phyloP scores from a whole-genome alignment of 176 grass and related monocot genomes.

The Rhynchospora tenuis region DNA sequence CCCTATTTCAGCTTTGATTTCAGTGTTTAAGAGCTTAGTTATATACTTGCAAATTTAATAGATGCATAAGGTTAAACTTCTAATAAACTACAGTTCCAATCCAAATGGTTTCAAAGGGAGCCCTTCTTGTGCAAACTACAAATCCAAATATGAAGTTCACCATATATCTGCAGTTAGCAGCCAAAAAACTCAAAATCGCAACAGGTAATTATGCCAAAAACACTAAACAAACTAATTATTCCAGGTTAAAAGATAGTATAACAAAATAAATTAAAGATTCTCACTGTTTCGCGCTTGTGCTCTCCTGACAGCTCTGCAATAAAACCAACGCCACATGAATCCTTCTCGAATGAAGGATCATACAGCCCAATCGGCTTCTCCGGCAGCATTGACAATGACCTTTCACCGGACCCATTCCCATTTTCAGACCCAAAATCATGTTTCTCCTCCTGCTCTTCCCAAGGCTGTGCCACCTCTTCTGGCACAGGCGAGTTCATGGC shows the following conservation, averaged over 20 bases:
- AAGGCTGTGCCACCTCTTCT: conserved; percentile 50
- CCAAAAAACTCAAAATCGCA: background rate
- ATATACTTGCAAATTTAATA: background rate
- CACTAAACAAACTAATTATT: background rate
- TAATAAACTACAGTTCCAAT: too few relatives aligned
- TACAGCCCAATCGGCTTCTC: conserved; percentile 87
- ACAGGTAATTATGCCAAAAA: background rate
- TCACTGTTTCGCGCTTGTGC: conserved; percentile 67
- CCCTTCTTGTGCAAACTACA: background rate
- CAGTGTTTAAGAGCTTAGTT: background rate
- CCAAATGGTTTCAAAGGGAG: too few relatives aligned
- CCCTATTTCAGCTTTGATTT: background rate
- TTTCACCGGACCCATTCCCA: background rate
- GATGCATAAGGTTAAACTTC: background rate
- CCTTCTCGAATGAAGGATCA: conserved; percentile 76
- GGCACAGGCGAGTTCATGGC: conserved; percentile 30
- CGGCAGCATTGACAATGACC: conserved; percentile 62
- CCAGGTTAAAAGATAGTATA: background rate
- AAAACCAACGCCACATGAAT: conserved; percentile 92
- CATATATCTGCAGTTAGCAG: background rate
- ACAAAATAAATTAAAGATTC: conserved; percentile 11
- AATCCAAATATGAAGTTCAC: background rate
- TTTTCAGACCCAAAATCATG: conserved; percentile 23
- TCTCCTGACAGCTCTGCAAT: conserved; percentile 80
- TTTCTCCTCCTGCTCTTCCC: conserved; percentile 27